Base-by-base conservation (phyloP, 345 rosid species). In the Schrenkiella parvula region DNA sequence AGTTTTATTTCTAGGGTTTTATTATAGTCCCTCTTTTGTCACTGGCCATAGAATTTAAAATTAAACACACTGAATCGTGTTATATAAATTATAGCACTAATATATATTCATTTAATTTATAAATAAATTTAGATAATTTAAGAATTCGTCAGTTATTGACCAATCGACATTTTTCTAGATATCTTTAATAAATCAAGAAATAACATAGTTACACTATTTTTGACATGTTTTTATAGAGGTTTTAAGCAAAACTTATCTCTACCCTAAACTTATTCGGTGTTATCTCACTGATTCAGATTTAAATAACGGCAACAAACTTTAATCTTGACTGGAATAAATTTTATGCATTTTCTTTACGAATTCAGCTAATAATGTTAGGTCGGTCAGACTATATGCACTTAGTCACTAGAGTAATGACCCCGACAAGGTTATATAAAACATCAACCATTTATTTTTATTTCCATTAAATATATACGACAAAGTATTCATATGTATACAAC, bases 1-100 rank as follows among this genome's bases (percentile, higher is more conserved):
- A 65, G 50, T 39, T 52, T 5, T 56, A 48, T 48, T 26, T 66
- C 8, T 54, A 72, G 62, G 56, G 56, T 64, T 62, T 29, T 31
- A n/a, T 15, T 39, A 39, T 31, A 28, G 23, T 44, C 22, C 12
- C 46, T 6, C 57, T 35, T 51, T 28, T 41, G 9, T 63, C 60
- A 71, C 5, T 38, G 31, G 13, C 25, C 41, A 50, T 71, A 9
- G 8, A 4, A 14, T 51, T 25, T 51, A 3, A 19, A 46, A 47
- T 26, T 15, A 43, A 43, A 15, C 48, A 43, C 48, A 23, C 7
- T 5, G 54, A 22, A 48, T 48, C 29, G 11, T 11, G 21, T 22
- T 48, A 28, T 22, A 48, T 22, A 22, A 48, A 14, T 48, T 11
- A 19, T 46, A 10, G 19, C 52, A 46, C 26, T 44, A 18, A 44